A percentile compares a stretch with the other conserved stretches of the same genome.
phyloP scores from a whole-genome alignment of 305 asterid genomes.

The Coffea humblotiana region DNA sequence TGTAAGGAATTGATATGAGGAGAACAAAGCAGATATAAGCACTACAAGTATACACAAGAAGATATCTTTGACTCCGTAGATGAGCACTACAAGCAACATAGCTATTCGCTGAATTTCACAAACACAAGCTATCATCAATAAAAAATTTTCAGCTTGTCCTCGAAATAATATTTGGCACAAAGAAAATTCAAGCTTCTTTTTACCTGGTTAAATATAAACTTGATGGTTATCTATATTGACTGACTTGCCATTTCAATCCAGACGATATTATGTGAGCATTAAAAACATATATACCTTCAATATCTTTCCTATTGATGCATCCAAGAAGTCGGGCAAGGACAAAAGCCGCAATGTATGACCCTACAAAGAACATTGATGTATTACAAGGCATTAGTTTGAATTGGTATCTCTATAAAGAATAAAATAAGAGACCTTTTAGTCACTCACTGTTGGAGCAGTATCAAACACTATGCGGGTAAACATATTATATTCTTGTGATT shows the following conservation, averaged over 20 bases:
- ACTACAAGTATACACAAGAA: neutral
- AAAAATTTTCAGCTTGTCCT: neutral
- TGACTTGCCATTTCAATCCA: neutral
- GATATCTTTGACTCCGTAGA: neutral
- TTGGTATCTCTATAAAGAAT: conserved; percentile 13
- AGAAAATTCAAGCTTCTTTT: neutral
- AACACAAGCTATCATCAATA: neutral
- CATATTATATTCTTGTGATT: conserved; percentile 60
- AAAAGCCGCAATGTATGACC: conserved; percentile 84
- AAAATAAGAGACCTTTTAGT: conserved; percentile 7
- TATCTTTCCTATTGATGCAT: conserved; percentile 70
- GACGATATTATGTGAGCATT: neutral
- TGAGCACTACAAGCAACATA: neutral
- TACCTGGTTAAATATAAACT: neutral
- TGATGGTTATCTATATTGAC: neutral
- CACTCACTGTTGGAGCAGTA: conserved; percentile 85
- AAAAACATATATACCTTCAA: conserved; percentile 29
- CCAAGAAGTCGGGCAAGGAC: conserved; percentile 84
- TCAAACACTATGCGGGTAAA: conserved; percentile 81
- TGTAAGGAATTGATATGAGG: conserved; percentile 27
- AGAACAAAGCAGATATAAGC: conserved; percentile 1
- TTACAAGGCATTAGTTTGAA: conserved; percentile 16
- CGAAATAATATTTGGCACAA: neutral
- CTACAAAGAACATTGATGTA: conserved; percentile 30
- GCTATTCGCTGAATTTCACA: neutral